Conservation (phyloP, 306 rosid genomes). For the Myrica gale region DNA sequence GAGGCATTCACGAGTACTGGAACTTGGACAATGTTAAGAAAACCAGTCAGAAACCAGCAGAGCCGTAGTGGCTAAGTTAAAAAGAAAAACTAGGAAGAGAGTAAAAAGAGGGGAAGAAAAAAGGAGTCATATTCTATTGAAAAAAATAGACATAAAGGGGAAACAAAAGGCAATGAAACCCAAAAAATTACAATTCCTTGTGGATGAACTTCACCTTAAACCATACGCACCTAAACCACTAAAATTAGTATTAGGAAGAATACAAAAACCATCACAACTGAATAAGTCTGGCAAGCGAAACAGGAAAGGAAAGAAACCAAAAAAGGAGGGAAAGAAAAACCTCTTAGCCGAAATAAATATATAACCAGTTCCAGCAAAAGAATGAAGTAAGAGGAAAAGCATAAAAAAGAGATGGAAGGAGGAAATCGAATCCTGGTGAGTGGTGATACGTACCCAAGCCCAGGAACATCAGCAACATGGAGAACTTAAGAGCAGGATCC, state of each 20-base stretch:
- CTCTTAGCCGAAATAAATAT: background rate
- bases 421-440: slow-evolving; percentile 2
- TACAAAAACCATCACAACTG: background rate
- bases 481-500: slow-evolving; percentile 41
- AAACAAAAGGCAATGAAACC: background rate
- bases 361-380: background rate
- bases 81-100: slow-evolving; percentile 10
- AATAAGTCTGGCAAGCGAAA: background rate
- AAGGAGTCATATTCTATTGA: background rate
- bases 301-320: background rate
- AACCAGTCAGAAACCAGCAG: slow-evolving; percentile 1
- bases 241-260: background rate
- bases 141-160: background rate
- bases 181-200: background rate
- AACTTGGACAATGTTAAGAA: slow-evolving; percentile 6
- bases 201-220: slow-evolving; percentile 10
- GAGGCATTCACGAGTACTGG: slow-evolving; percentile 47
- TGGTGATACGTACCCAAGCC: slow-evolving; percentile 39
- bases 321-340: background rate
- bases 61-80: slow-evolving; percentile 10
- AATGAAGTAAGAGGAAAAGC: background rate
- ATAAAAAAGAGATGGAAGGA: background rate
- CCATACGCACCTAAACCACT: background rate
- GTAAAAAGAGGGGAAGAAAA: background rate
- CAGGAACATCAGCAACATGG: slow-evolving; percentile 37